These are phyloP conservation scores for Aplosporella prunicola DNA, from an alignment of 2,329 filamentous ascomycete genomes.

Conservation along the genomic window DNA sequence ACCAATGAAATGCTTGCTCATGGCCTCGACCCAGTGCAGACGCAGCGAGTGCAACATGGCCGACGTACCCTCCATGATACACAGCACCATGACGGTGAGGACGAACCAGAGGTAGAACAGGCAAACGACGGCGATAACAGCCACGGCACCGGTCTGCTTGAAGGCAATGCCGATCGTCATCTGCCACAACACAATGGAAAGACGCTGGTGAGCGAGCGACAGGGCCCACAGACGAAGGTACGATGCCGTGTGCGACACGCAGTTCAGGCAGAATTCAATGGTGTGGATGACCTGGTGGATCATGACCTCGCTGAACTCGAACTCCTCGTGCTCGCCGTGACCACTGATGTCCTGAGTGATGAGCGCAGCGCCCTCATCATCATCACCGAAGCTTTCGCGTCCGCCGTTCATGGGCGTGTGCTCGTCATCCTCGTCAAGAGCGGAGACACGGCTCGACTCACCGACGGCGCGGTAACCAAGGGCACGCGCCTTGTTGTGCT, in stretches of 20 bases:
- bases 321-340: constrained; percentile 83
- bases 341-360: constrained; percentile 70
- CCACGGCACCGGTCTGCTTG: constrained; percentile 52
- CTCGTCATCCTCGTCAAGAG: constrained; percentile 74
- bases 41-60: constrained; percentile 90
- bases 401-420: constrained; percentile 48
- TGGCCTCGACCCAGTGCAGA: constrained; percentile 94
- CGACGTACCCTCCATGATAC: constrained; percentile 92
- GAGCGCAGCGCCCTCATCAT: constrained; percentile 76
- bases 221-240: constrained; percentile 98
- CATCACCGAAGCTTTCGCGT: constrained; percentile 60
- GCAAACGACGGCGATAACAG: constrained; percentile 71
- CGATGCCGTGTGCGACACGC: constrained; percentile 95
- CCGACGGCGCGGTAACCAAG: constrained; percentile 89
- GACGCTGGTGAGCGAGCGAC: constrained; percentile 94
- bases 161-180: constrained; percentile 87
- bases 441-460: constrained; percentile 78
- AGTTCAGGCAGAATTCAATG: constrained; percentile 98
- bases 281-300: constrained; percentile 99
- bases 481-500: constrained; percentile 81
- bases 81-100: constrained; percentile 69
- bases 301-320: constrained; percentile 95
- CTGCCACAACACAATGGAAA: constrained; percentile 88
- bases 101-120: constrained; percentile 87
- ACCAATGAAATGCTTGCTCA: constrained; percentile 95